Base-by-base conservation (phyloP, 1,284 basidiomycete genomes). In the Xerocomus amazonicus region DNA sequence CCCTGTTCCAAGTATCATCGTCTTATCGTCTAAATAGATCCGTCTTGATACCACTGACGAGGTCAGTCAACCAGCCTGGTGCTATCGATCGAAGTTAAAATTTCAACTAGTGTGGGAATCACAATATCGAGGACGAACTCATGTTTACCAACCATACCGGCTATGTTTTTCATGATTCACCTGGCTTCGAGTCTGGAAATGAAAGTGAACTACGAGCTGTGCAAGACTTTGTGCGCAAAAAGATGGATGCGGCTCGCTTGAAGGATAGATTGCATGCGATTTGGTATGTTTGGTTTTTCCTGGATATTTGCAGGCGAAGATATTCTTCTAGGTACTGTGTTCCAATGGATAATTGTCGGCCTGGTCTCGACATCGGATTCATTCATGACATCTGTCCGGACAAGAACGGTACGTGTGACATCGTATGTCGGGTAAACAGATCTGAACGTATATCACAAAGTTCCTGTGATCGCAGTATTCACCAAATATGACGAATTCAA, bases 401-500 rank as follows among this genome's bases (percentile, higher is more conserved):
- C 16, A 40, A 40, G 27, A 40, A 40, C n/a, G 39, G 39, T 40
- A 17, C 10, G 13, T 38, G 6, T 16, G 7, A 19, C 4, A 4
- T 23, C 4, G 19, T 23, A 23, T 23, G 19, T 23, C 4, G 19
- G 19, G 19, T 23, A 23, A 23, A 23, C 4, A 23, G 19, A 23
- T 23, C 19, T 23, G 19, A 23, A 23, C 4, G 19, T 23, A 23
- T 23, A 23, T 23, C 19, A 23, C 19, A 23, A 23, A 46, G 45
- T 46, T 16, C 36, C 36, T n/a, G 29, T 46, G 17, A 33, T 52
- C 32, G 42, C 50, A 4, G 49, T 52, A 12, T 52, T 52, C 33
- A 52, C 49, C 28, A 51, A 51, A 27, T 51, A 34, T 42, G 47
- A 51, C 19, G 47, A 51, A 29, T 51, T 51, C 47, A 51, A 17